phyloP scores from a whole-genome alignment of 1,139 yeast species.

The Entelexis paramagnoliae region DNA sequence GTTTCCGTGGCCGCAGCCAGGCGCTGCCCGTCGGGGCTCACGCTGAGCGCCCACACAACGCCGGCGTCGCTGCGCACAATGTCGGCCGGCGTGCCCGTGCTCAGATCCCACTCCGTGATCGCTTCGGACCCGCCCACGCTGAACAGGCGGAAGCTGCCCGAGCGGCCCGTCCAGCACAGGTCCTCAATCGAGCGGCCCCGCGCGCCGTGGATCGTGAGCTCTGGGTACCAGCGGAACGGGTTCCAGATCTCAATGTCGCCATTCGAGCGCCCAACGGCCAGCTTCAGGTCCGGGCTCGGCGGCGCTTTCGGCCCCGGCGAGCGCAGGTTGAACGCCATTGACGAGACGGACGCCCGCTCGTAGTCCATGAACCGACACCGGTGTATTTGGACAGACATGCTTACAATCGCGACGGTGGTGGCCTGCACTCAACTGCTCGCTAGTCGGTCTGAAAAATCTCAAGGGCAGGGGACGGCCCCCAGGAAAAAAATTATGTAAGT shows the following conservation, averaged over 20 bases:
- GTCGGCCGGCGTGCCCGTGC: slow-evolving; percentile 57
- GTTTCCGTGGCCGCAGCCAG: slow-evolving; percentile 93
- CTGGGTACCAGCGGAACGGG: slow-evolving; percentile 43
- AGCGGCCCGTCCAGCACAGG: slow-evolving; percentile 52
- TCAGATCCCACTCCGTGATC: slow-evolving; percentile 85
- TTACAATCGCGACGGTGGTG: neutral
- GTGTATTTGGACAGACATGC: slow-evolving; percentile 40
- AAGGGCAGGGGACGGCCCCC: neutral
- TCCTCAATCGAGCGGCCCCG: slow-evolving; percentile 82
- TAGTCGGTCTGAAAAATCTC: neutral
- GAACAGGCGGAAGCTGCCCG: slow-evolving; percentile 56
- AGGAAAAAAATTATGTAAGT: slow-evolving; percentile 3
- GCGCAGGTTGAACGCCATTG: slow-evolving; percentile 68
- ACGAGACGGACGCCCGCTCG: slow-evolving; percentile 75
- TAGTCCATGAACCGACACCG: slow-evolving; percentile 89
- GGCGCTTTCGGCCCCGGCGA: slow-evolving; percentile 30
- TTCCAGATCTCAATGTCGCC: slow-evolving; percentile 97
- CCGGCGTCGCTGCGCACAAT: slow-evolving; percentile 92
- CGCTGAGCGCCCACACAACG: slow-evolving; percentile 79
- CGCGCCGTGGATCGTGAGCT: slow-evolving; percentile 63
- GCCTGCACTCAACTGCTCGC: neutral
- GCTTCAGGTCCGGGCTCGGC: slow-evolving; percentile 55
- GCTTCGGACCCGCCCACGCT: slow-evolving; percentile 90
- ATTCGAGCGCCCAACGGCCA: slow-evolving; percentile 87
- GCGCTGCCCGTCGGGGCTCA: slow-evolving; percentile 49